Evolutionary conservation across 345 rosid genomes (phyloP), one percentile per base, ranked within the genome.

Genomic region (Combretum micranthum): DNA sequence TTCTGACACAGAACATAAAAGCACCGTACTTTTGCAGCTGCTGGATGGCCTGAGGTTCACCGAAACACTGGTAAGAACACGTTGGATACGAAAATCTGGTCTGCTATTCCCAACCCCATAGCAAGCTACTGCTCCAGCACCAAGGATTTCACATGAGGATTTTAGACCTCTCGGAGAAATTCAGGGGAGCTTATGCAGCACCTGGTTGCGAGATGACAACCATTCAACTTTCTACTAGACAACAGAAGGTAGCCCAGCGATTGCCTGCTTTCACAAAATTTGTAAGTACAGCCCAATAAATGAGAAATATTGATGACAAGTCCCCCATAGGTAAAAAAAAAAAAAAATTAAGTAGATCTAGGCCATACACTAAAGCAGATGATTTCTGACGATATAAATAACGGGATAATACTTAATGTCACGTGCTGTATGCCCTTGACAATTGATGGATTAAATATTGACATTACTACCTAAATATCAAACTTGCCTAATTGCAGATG

Each of bases 61-160:
- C 72, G 57, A 58, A 55, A 75, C 79, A 72, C 70, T 78, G 89
- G 53, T 74, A 76, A 61, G 80, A 63, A 65, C 96, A 89, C 32
- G 96, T 83, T 21, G 99, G 97, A 63, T 80, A 84, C 57, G 94
- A 77, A 72, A 83, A 88, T 73, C 70, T 10, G 85, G 94, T 55
- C 74, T 74, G 19, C 74, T 68, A 56, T 72, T 83, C 72, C 96
- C 94, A 56, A 77, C 71, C 10, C 80, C 85, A 82, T 87, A 75
- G 80, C 97, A 89, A 75, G 96, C 76, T 76, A 82, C 85, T 49
- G 94, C 78, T 62, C 81, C 94, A 51, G 94, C 94, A 59, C 94
- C 87, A 60, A 87, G 81, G 62, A 89, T 73, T 72, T 93, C 96
- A 61, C 69, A 55, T 44, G 90, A 80, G 1, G 85, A 79, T 80